Evolutionary conservation across 2,329 filamentous ascomycete species (phyloP).

Genomic region (Cordyceps javanica): DNA sequence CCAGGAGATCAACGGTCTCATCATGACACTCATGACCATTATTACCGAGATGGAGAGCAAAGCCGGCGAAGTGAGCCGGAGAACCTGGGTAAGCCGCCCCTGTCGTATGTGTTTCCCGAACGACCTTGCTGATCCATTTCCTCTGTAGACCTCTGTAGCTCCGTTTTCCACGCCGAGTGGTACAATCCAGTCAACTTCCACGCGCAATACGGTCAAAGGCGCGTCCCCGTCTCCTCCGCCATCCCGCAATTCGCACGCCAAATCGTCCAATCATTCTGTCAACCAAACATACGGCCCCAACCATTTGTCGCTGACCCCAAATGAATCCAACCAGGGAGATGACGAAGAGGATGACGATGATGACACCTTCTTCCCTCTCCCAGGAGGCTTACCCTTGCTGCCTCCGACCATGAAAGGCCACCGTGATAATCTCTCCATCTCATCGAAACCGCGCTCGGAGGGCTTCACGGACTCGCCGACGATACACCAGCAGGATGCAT

Average conservation of each 20-base stretch:
- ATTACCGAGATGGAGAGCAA: conserved; percentile 81
- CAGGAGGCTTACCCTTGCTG: conserved; percentile 9
- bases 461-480: background rate
- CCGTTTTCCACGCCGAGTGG: conserved; percentile 1
- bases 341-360: conserved; percentile 8
- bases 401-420: conserved; percentile 1
- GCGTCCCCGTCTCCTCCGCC: conserved; percentile 7
- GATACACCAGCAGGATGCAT: background rate
- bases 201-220: background rate
- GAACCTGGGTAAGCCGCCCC: conserved; percentile 56
- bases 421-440: background rate
- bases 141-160: conserved; percentile 2
- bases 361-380: conserved; percentile 10
- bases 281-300: background rate
- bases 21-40: conserved; percentile 68
- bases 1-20: conserved; percentile 59
- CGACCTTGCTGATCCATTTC: background rate
- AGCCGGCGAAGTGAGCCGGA: conserved; percentile 75
- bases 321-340: conserved; percentile 10
- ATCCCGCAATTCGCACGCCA: conserved; percentile 5
- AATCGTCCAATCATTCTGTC: background rate
- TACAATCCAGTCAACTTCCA: background rate
- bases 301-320: conserved; percentile 4
- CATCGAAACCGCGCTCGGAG: conserved; percentile 4
- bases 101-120: background rate